These are phyloP conservation scores for Posidonia oceanica DNA, from an alignment of 116 monocot genomes.

Conservation along the genomic window DNA sequence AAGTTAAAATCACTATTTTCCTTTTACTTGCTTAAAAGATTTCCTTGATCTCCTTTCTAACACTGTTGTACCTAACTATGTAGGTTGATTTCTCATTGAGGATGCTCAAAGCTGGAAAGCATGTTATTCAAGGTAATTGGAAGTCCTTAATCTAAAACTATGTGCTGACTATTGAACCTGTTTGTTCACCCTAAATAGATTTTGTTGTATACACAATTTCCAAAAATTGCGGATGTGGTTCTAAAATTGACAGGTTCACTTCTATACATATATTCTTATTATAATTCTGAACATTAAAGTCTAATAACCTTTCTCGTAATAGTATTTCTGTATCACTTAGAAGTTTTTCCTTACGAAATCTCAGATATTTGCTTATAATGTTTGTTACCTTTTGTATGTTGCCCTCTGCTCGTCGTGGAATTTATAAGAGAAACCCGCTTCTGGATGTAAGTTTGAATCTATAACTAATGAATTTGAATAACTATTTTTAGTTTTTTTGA, in stretches of 20 bases:
- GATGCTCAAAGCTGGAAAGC: conserved; percentile 79
- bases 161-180: background rate
- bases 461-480: background rate
- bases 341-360: conserved; percentile 1
- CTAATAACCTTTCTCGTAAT: too few relatives aligned
- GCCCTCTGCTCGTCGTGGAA: conserved; percentile 17
- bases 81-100: conserved; percentile 84
- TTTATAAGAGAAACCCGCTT: conserved; percentile 88
- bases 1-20: background rate
- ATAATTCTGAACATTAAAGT: too few relatives aligned
- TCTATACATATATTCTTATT: too few relatives aligned
- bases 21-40: background rate
- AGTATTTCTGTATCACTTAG: too few relatives aligned
- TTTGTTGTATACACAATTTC: too few relatives aligned
- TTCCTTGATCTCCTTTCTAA: background rate
- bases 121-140: conserved; percentile 91
- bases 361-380: conserved; percentile 16
- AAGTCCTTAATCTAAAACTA: background rate
- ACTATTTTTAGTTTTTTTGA: background rate
- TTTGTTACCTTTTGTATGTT: conserved; percentile 18
- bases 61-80: conserved; percentile 7
- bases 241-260: too few relatives aligned
- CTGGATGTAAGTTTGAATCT: conserved; percentile 64
- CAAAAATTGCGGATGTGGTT: too few relatives aligned
- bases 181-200: background rate